These are phyloP conservation scores for Globisporangium recalcitrans DNA, from an alignment of 352 stramenopile species.

Conservation along the genomic window DNA sequence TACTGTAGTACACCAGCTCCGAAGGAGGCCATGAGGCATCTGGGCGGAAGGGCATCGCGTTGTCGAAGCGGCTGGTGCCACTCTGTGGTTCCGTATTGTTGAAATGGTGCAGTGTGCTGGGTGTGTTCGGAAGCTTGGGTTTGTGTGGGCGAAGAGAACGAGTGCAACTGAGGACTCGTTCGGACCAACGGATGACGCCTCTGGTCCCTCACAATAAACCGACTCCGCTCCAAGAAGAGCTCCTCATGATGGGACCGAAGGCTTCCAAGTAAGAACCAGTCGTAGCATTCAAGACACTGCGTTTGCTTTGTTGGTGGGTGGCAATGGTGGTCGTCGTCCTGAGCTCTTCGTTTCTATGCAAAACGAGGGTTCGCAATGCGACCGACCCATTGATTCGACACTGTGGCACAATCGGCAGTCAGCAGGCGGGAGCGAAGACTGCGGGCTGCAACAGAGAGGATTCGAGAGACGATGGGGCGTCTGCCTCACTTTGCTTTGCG, in stretches of 20 bases:
- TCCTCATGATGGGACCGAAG: no score
- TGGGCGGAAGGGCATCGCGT: background rate
- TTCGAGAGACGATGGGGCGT: background rate
- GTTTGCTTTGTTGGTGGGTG: background rate
- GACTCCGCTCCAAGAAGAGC: no score
- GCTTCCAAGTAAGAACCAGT: no score
- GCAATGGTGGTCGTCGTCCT: background rate
- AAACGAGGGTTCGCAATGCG: background rate
- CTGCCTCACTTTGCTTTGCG: background rate
- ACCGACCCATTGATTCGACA: background rate
- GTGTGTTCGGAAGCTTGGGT: background rate
- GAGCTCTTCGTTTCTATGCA: background rate
- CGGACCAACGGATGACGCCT: background rate
- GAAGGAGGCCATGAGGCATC: background rate
- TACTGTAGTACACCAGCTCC: background rate
- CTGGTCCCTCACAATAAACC: no score
- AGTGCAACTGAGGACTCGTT: background rate
- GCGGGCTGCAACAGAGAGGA: background rate
- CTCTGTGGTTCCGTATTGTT: background rate
- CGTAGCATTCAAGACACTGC: no score
- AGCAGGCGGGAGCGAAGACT: background rate
- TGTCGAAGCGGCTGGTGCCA: background rate
- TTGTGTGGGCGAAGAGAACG: background rate
- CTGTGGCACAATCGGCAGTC: no score
- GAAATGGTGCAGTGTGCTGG: background rate